Base-by-base conservation (phyloP, 1,139 yeast species). In the Tardiomyces depauwii region DNA sequence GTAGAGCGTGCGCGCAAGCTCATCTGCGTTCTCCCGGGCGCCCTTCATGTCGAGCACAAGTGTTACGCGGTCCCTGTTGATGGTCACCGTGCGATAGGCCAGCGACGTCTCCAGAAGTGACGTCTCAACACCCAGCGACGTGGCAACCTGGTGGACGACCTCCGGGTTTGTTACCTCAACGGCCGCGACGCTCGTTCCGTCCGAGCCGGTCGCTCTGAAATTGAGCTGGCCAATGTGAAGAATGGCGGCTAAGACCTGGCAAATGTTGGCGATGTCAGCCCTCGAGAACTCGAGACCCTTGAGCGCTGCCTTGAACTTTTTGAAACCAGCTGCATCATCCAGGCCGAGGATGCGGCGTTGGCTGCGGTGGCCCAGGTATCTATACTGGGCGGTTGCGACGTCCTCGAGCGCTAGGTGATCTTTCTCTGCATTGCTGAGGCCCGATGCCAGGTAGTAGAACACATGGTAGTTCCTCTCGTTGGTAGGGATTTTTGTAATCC, bases 161-260 rank as follows among this genome's bases (percentile, higher is more conserved):
- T 67, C 71, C 11, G 57, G 56, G 47, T 65, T 67, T 39, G 60
- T 57, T 42, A 65, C 66, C 45, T 64, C 67, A n/a, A 65, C 65
- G 3, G 69, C 68, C 12, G 66, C 65, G 7, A 62, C 59, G 13
- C 60, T 54, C 12, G 63, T 56, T 21, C 67, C 69, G 41, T 59
- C 64, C 10, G 62, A 53, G 2, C 63, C 61, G 6, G 65, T 57
- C 7, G 63, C 54, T 47, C 60, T 51, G 54, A 68, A 67, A 44
- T 61, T 55, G 23, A 68, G 54, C 55, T 68, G 72, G 38, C 73
- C 73, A 30, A 68, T 57, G 44, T 68, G 73, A 30, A 68, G 57
- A 30, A 68, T 63, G 5, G 73, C 73, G 2, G 72, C 72, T 33
- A 68, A 55, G n/a, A 68, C 59, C 47, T 68, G 73, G 49, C 68